A percentile compares a stretch with the other conserved stretches of the same genome.
Evolutionary conservation across 345 rosid genomes (phyloP).

Genomic region (Corchorus olitorius): DNA sequence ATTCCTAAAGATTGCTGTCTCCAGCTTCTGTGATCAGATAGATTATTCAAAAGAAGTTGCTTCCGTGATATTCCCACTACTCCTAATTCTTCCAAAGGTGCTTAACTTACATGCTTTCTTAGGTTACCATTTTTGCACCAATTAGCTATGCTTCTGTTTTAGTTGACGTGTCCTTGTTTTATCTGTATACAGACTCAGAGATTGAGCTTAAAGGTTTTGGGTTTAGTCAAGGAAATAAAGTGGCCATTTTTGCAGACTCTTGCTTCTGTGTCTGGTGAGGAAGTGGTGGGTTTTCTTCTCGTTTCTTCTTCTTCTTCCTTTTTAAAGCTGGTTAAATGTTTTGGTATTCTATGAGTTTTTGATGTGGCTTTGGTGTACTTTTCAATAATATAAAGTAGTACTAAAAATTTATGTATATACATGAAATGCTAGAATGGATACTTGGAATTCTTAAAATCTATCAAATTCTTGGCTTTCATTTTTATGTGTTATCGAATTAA

Average conservation of each 20-base stretch:
- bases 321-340: neutral
- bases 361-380: neutral
- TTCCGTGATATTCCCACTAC: slow-evolving; percentile 72
- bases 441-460: neutral
- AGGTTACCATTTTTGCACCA: neutral
- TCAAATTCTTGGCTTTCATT: neutral
- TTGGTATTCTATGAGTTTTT: neutral
- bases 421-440: neutral
- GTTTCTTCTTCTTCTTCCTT: slow-evolving; percentile 21
- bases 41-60: slow-evolving; percentile 58
- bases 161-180: slow-evolving; percentile 9
- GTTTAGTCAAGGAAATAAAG: slow-evolving; percentile 55
- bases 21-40: slow-evolving; percentile 42
- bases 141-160: slow-evolving; percentile 9
- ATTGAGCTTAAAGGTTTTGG: slow-evolving; percentile 60
- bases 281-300: slow-evolving; percentile 42
- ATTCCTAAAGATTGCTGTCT: slow-evolving; percentile 54
- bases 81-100: slow-evolving; percentile 76
- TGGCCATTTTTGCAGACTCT: slow-evolving; percentile 72
- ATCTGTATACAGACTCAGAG: slow-evolving; percentile 58
- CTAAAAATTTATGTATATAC: neutral
- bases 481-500: too few relatives aligned
- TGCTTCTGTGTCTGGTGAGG: slow-evolving; percentile 40
- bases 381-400: neutral
- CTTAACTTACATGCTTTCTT: slow-evolving; percentile 14